Evolutionary conservation across 1,139 yeast species (phyloP).

Genomic region (Hansenula lynferdii): DNA sequence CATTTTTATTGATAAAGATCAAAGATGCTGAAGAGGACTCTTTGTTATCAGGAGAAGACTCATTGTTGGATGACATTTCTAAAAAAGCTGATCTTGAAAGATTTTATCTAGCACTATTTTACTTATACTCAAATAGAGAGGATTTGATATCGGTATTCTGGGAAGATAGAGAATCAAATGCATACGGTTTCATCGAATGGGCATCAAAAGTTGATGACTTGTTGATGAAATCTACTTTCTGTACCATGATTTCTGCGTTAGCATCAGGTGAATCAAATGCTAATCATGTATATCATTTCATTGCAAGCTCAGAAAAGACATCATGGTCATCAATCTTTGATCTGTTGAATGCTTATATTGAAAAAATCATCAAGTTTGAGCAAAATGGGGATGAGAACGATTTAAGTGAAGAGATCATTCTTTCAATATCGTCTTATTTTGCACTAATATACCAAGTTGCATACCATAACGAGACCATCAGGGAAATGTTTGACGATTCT

Average conservation of each 20-base stretch:
- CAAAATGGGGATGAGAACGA: constrained; percentile 39
- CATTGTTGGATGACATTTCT: constrained; percentile 45
- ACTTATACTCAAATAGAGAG: constrained; percentile 59
- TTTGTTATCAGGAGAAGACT: constrained; percentile 47
- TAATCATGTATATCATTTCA: constrained; percentile 36
- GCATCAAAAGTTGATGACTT: constrained; percentile 82
- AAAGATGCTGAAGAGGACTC: constrained; percentile 87
- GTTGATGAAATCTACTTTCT: constrained; percentile 77
- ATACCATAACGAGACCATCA: constrained; percentile 36
- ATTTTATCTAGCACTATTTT: constrained; percentile 74
- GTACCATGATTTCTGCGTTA: constrained; percentile 72
- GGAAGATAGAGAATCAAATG: constrained; percentile 58
- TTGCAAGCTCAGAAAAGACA: constrained; percentile 34
- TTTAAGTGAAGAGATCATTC: constrained; percentile 76
- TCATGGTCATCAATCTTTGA: constrained; percentile 59
- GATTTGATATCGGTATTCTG: constrained; percentile 61
- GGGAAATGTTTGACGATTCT: constrained; percentile 29
- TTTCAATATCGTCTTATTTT: constrained; percentile 70
- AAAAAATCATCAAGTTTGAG: constrained; percentile 35
- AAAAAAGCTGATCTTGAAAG: constrained; percentile 83
- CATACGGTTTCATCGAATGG: constrained; percentile 83
- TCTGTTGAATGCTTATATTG: constrained; percentile 51
- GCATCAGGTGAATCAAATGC: constrained; percentile 58
- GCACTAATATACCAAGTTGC: constrained; percentile 49
- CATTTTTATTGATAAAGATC: constrained; percentile 74